These are phyloP conservation scores for Nepenthes gracilis DNA, from an alignment of 148 eudicot species.

Conservation along the genomic window DNA sequence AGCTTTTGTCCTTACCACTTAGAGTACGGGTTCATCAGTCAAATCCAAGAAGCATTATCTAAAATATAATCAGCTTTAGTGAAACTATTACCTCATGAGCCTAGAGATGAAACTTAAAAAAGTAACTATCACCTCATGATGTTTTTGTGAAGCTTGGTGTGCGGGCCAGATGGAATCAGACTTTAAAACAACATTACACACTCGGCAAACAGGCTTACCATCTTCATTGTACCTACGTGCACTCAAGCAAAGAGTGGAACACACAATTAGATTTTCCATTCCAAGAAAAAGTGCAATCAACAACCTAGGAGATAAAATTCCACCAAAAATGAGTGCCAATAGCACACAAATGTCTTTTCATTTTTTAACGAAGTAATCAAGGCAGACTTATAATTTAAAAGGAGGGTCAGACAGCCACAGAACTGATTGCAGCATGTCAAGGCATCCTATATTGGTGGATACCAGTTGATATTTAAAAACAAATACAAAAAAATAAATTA, in stretches of 20 bases:
- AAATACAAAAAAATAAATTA: too few species aligned
- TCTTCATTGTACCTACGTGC: constrained; percentile 70
- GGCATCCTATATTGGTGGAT: too few species aligned
- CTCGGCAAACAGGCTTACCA: constrained; percentile 85
- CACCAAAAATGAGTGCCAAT: not conserved
- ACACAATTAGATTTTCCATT: not conserved
- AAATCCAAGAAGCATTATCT: not conserved
- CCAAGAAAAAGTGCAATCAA: not conserved
- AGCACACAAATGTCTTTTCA: not conserved
- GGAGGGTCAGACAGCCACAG: too few species aligned
- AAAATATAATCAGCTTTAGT: not conserved
- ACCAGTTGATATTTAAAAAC: too few species aligned
- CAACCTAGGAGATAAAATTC: not conserved
- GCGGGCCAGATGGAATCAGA: constrained; percentile 80
- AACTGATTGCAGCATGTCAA: too few species aligned
- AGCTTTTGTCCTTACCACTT: too few species aligned
- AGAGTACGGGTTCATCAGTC: too few species aligned
- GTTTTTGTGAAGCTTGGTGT: constrained; percentile 86
- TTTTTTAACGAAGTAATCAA: too few species aligned
- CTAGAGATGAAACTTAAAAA: not conserved
- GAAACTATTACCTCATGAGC: constrained; percentile 52
- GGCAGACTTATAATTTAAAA: too few species aligned
- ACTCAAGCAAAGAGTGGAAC: not conserved
- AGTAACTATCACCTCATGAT: constrained; percentile 57
- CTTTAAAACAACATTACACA: constrained; percentile 66